A percentile compares a stretch with the other conserved stretches of the same genome.
Evolutionary conservation across 2,329 filamentous ascomycete genomes (phyloP).

Genomic region (Huntiella savannae): DNA sequence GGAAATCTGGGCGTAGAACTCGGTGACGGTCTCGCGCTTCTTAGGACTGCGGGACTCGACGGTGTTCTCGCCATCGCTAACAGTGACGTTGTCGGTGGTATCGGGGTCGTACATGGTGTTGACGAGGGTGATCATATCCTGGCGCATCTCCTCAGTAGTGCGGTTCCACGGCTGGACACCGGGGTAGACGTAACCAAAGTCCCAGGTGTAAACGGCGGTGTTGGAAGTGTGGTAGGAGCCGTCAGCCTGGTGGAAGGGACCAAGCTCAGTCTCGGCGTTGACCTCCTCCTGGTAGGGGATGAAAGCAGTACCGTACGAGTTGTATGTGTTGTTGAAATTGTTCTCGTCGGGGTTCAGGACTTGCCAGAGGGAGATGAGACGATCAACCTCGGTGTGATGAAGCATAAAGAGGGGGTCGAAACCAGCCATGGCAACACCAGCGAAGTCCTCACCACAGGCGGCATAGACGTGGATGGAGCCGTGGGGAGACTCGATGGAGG

Average conservation of each 20-base stretch:
- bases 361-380: slow-evolving; percentile 40
- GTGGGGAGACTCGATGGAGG: slow-evolving; percentile 26
- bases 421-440: slow-evolving; percentile 22
- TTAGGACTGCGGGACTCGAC: background rate
- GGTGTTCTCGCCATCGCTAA: background rate
- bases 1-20: slow-evolving; percentile 19
- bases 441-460: slow-evolving; percentile 24
- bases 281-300: slow-evolving; percentile 23
- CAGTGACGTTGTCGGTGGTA: background rate
- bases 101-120: slow-evolving; percentile 18
- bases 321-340: slow-evolving; percentile 20
- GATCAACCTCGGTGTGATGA: slow-evolving; percentile 40
- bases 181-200: slow-evolving; percentile 23
- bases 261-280: slow-evolving; percentile 26
- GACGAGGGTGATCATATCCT: slow-evolving; percentile 17
- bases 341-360: slow-evolving; percentile 21
- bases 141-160: slow-evolving; percentile 16
- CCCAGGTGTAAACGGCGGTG: slow-evolving; percentile 17
- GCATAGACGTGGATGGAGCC: slow-evolving; percentile 24
- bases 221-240: slow-evolving; percentile 25
- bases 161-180: slow-evolving; percentile 21
- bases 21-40: slow-evolving; percentile 4
- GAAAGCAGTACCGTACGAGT: slow-evolving; percentile 21
- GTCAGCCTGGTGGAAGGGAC: slow-evolving; percentile 28
- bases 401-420: slow-evolving; percentile 30